These are phyloP conservation scores for Tetradesmus lagerheimii DNA, from an alignment of 139 green algal species.

Conservation along the genomic window DNA sequence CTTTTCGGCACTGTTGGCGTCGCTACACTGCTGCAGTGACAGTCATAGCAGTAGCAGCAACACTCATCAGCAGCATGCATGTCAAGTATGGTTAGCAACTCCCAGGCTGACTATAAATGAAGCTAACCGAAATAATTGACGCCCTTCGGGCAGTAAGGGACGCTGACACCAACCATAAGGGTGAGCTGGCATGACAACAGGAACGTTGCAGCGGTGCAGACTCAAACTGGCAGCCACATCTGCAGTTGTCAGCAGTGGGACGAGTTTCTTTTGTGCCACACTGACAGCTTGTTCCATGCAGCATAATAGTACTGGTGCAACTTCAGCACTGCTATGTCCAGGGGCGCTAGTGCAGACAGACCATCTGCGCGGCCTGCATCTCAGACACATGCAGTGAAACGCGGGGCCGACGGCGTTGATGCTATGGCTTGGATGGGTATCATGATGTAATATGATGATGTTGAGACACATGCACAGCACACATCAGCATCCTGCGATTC, in stretches of 20 bases:
- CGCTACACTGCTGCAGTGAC: not conserved
- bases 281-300: too few species aligned
- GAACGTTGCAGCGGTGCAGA: not conserved
- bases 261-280: not conserved
- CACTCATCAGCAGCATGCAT: not conserved
- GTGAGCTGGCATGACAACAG: constrained; percentile 7
- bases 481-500: too few species aligned
- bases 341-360: too few species aligned
- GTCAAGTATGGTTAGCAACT: not conserved
- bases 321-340: too few species aligned
- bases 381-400: too few species aligned
- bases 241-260: not conserved
- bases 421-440: too few species aligned
- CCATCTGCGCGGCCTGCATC: too few species aligned
- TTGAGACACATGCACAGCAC: too few species aligned
- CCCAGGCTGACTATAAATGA: not conserved
- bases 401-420: too few species aligned
- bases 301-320: too few species aligned
- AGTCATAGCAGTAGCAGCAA: not conserved
- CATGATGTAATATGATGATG: too few species aligned
- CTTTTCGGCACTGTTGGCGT: not conserved
- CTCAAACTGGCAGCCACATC: not conserved
- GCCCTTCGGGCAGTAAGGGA: constrained; percentile 43
- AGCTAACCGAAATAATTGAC: constrained; percentile 31
- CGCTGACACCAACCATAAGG: constrained; percentile 30